Percentiles rank a stretch among this genome's conserved stretches.
Conservation (phyloP, 345 rosid species). For the Eucalyptus shirleyi region DNA sequence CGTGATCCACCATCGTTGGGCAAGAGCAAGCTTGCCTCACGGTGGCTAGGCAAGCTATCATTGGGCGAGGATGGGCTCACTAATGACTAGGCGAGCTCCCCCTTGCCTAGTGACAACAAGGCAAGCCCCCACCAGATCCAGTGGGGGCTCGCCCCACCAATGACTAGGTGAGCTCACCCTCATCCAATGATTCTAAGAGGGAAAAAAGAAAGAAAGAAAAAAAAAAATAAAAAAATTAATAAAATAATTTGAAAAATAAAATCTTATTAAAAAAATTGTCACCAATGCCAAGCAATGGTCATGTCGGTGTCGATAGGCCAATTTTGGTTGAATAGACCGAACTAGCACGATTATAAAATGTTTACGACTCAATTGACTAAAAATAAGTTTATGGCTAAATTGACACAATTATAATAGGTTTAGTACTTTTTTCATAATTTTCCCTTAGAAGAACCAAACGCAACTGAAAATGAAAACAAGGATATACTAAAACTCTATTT, state of each 20-base stretch:
- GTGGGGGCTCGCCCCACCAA: accelerated
- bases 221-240: too few relatives aligned
- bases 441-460: neutral
- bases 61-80: accelerated
- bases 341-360: accelerated
- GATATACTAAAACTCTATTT: neutral
- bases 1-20: accelerated
- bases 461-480: neutral
- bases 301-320: accelerated
- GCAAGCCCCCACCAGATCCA: too few relatives aligned
- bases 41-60: accelerated
- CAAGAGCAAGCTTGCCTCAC: accelerated
- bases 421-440: too few relatives aligned
- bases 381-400: accelerated
- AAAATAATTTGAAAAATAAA: too few relatives aligned
- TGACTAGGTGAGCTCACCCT: accelerated
- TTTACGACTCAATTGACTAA: accelerated
- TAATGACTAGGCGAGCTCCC: too few relatives aligned
- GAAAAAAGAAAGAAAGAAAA: too few relatives aligned
- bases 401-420: accelerated
- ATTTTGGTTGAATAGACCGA: too few relatives aligned
- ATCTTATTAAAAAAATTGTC: too few relatives aligned
- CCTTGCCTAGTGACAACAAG: accelerated
- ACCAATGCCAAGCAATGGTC: accelerated
- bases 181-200: too few relatives aligned